Evolutionary conservation across 345 rosid genomes (phyloP).

Genomic region (Luvunga scandens): DNA sequence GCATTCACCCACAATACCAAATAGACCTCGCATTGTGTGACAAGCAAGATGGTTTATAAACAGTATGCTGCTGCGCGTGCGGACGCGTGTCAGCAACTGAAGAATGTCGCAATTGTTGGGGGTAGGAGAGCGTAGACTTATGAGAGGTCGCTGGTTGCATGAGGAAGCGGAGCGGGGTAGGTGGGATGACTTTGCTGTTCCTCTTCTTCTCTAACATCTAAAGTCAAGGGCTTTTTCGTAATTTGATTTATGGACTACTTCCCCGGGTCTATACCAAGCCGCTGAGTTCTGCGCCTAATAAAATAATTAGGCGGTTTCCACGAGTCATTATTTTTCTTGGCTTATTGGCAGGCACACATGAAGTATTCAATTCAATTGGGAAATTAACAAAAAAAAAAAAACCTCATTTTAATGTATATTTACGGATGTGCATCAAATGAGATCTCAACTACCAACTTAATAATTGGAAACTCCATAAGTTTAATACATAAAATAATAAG

Average conservation of each 20-base stretch:
- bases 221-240: background rate
- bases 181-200: background rate
- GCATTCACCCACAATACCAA: too few relatives aligned
- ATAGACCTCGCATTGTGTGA: too few relatives aligned
- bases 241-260: background rate
- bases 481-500: too few relatives aligned
- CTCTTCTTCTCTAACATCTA: too few relatives aligned
- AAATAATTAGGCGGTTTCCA: background rate
- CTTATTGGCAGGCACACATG: background rate
- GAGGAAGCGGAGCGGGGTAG: constrained; percentile 9
- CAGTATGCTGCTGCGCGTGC: background rate
- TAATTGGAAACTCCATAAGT: too few relatives aligned
- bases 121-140: background rate
- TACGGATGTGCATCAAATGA: too few relatives aligned
- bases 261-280: background rate
- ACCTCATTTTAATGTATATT: too few relatives aligned
- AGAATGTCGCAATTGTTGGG: background rate
- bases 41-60: too few relatives aligned
- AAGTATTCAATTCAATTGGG: background rate
- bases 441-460: too few relatives aligned
- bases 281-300: background rate
- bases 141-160: background rate
- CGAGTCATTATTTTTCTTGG: background rate
- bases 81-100: background rate
- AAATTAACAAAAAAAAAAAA: too few relatives aligned